Evolutionary conservation across 176 grass and related monocot species (phyloP).

Genomic region (Thinopyrum elongatum): DNA sequence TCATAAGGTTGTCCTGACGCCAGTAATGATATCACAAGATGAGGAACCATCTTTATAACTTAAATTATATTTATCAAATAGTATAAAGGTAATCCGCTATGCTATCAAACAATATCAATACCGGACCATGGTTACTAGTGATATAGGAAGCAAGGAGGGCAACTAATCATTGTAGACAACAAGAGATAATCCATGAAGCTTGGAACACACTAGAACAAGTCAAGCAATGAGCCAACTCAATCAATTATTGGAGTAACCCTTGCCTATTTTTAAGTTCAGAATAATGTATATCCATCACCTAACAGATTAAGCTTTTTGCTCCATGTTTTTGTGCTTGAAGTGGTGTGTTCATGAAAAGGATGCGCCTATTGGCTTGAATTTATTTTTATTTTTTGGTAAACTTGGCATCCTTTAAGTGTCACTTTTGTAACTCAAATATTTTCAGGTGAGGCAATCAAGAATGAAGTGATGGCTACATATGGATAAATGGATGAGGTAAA

Average conservation of each 20-base stretch:
- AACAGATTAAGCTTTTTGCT: conserved; percentile 12
- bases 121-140: background rate
- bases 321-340: conserved; percentile 6
- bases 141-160: background rate
- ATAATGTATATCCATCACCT: conserved; percentile 1
- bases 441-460: conserved; percentile 12
- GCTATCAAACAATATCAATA: background rate
- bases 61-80: conserved; percentile 8
- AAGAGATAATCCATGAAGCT: conserved; percentile 11
- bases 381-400: background rate
- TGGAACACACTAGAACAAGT: background rate
- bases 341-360: background rate
- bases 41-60: background rate
- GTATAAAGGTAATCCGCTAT: background rate
- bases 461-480: conserved; percentile 15
- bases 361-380: conserved; percentile 3
- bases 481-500: conserved; percentile 15
- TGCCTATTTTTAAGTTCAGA: conserved; percentile 7
- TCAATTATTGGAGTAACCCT: background rate
- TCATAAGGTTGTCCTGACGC: background rate
- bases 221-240: background rate
- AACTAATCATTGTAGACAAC: background rate
- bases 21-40: conserved; percentile 23
- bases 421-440: conserved; percentile 26
- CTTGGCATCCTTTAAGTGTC: background rate